A percentile compares a stretch with the other conserved stretches of the same genome.
These are phyloP conservation scores for Aspergillus sp. DNA, from an alignment of 2,329 filamentous ascomycete species.

Conservation along the genomic window DNA sequence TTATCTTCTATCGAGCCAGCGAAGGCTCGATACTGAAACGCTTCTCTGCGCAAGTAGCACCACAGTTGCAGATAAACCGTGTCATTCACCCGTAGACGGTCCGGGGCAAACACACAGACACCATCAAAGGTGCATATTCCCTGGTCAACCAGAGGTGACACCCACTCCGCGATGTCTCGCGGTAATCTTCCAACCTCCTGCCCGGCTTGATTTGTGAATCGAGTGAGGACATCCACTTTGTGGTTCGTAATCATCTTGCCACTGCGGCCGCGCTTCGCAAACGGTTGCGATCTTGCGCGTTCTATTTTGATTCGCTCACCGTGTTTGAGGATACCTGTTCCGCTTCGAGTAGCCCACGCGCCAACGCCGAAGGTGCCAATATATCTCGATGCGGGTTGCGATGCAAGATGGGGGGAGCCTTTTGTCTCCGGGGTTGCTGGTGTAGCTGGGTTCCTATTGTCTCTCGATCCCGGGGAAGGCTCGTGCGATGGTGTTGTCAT, in stretches of 20 bases:
- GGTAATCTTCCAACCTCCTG: constrained; percentile 79
- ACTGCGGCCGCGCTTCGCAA: constrained; percentile 40
- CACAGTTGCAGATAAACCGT: constrained; percentile 85
- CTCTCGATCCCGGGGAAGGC: not conserved
- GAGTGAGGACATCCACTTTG: constrained; percentile 76
- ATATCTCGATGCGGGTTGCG: constrained; percentile 56
- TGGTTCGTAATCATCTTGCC: constrained; percentile 45
- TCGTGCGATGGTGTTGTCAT: constrained; percentile 2
- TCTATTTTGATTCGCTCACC: constrained; percentile 82
- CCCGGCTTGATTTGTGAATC: constrained; percentile 73
- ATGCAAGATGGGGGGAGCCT: constrained; percentile 8
- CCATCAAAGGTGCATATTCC: constrained; percentile 81
- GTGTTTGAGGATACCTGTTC: constrained; percentile 63
- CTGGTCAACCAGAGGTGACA: constrained; percentile 86
- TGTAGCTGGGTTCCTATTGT: not conserved
- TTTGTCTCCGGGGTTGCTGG: constrained; percentile 3
- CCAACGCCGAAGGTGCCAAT: constrained; percentile 86
- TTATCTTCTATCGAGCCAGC: constrained; percentile 51
- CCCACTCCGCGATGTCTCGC: constrained; percentile 82
- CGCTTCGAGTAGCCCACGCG: constrained; percentile 86
- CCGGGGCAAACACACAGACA: constrained; percentile 79
- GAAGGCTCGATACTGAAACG: constrained; percentile 61
- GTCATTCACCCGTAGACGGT: constrained; percentile 78
- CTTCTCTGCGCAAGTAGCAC: constrained; percentile 64
- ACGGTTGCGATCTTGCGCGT: constrained; percentile 64